These are phyloP conservation scores for Bipolaris bicolor DNA, from an alignment of 2,329 filamentous ascomycete genomes.

Conservation along the genomic window DNA sequence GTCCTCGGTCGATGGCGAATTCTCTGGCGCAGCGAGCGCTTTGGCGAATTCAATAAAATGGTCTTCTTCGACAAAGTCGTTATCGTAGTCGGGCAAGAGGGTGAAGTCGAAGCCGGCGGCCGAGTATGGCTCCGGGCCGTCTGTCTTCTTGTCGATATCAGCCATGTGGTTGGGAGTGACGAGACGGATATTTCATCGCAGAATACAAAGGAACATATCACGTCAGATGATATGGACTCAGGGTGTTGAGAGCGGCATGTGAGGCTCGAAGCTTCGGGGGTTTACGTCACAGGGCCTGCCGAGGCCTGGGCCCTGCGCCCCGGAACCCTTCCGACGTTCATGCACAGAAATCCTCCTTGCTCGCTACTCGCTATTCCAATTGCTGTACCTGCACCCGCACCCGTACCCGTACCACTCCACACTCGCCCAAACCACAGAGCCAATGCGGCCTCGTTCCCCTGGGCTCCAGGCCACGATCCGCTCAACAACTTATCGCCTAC, in stretches of 20 bases:
- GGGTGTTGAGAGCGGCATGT: conserved; percentile 8
- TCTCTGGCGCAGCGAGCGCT: conserved; percentile 82
- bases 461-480: conserved; percentile 13
- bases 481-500: conserved; percentile 1
- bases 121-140: conserved; percentile 66
- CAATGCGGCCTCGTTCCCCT: conserved; percentile 32
- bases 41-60: conserved; percentile 80
- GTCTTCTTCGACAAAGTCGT: conserved; percentile 74
- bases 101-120: conserved; percentile 70
- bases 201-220: neutral
- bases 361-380: neutral
- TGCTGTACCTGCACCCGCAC: neutral
- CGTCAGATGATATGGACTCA: neutral
- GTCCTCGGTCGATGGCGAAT: conserved; percentile 68
- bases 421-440: conserved; percentile 2
- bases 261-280: conserved; percentile 13
- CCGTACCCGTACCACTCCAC: neutral
- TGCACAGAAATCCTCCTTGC: conserved; percentile 4
- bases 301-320: neutral
- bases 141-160: conserved; percentile 53
- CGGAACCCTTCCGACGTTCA: conserved; percentile 10
- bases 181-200: conserved; percentile 26
- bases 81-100: conserved; percentile 77
- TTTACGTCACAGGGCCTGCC: conserved; percentile 15
- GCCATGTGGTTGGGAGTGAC: conserved; percentile 42